phyloP scores from a whole-genome alignment of 768 basidiomycete species.

The Phaeotremella skinneri region DNA sequence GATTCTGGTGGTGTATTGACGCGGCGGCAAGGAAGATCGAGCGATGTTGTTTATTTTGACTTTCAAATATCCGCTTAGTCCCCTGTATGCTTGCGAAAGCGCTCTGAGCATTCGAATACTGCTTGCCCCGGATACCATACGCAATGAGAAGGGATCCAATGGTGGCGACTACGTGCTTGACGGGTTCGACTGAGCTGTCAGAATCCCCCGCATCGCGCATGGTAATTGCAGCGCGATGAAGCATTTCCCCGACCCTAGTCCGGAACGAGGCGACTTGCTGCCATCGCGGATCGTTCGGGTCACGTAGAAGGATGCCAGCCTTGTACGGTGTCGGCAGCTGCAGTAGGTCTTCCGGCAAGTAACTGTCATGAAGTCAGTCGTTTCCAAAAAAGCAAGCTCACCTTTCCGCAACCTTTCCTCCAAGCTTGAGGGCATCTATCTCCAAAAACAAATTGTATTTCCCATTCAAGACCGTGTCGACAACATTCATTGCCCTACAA shows the following conservation, averaged over 20 bases:
- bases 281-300: slow-evolving; percentile 67
- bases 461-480: slow-evolving; percentile 72
- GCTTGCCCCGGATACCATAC: slow-evolving; percentile 46
- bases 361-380: slow-evolving; percentile 17
- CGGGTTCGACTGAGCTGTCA: slow-evolving; percentile 64
- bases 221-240: slow-evolving; percentile 68
- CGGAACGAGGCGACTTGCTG: slow-evolving; percentile 62
- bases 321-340: slow-evolving; percentile 62
- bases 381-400: slow-evolving; percentile 14
- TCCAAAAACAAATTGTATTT: slow-evolving; percentile 53
- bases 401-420: slow-evolving; percentile 56
- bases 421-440: slow-evolving; percentile 53
- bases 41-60: slow-evolving; percentile 41
- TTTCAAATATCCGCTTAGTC: slow-evolving; percentile 41
- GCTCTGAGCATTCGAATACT: slow-evolving; percentile 31
- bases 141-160: slow-evolving; percentile 47
- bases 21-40: slow-evolving; percentile 36
- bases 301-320: slow-evolving; percentile 66
- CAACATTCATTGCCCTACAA: slow-evolving; percentile 71
- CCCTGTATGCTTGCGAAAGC: slow-evolving; percentile 34
- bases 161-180: slow-evolving; percentile 51
- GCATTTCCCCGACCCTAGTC: slow-evolving; percentile 64
- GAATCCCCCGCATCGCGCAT: slow-evolving; percentile 66
- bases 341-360: slow-evolving; percentile 65
- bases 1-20: slow-evolving; percentile 42